A percentile compares a stretch with the other conserved stretches of the same genome.
phyloP scores from a whole-genome alignment of 345 rosid species.

The Noccaea bulbosa region DNA sequence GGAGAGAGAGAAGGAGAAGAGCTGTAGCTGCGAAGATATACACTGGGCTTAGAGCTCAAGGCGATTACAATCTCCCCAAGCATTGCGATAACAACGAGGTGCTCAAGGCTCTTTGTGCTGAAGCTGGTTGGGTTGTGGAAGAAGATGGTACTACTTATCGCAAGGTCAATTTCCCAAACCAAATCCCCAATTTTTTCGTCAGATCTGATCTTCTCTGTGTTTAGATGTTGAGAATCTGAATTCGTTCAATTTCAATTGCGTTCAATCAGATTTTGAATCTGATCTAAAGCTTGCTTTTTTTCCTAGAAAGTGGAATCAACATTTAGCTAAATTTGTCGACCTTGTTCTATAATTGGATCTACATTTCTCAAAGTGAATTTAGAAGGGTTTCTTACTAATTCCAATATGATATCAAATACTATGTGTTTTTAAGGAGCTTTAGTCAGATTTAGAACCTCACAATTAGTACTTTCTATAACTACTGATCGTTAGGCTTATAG shows the following conservation, averaged over 20 bases:
- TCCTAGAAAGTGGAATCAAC: not conserved
- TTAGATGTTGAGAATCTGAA: not conserved
- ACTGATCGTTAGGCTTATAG: not conserved
- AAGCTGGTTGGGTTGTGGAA: constrained; percentile 97
- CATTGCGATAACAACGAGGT: constrained; percentile 97
- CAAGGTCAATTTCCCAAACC: constrained; percentile 51
- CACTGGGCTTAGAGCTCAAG: constrained; percentile 87
- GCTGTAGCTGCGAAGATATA: constrained; percentile 92
- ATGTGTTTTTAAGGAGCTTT: not conserved
- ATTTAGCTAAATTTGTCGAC: not conserved
- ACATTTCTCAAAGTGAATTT: not conserved
- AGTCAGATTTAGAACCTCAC: not conserved
- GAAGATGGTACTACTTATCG: constrained; percentile 97
- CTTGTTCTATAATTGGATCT: constrained; percentile 32
- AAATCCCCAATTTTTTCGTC: not conserved
- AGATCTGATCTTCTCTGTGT: constrained; percentile 36
- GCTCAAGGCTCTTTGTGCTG: constrained; percentile 82
- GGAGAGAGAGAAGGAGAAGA: constrained; percentile 92
- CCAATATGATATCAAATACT: not conserved
- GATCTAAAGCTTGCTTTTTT: not conserved
- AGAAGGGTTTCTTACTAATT: not conserved
- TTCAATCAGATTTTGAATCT: constrained; percentile 2
- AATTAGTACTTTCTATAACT: not conserved
- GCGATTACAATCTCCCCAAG: constrained; percentile 82
- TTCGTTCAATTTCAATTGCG: not conserved